These are phyloP conservation scores for Chlamydomonas schloesseri DNA, from an alignment of 139 green algal genomes.

Conservation along the genomic window DNA sequence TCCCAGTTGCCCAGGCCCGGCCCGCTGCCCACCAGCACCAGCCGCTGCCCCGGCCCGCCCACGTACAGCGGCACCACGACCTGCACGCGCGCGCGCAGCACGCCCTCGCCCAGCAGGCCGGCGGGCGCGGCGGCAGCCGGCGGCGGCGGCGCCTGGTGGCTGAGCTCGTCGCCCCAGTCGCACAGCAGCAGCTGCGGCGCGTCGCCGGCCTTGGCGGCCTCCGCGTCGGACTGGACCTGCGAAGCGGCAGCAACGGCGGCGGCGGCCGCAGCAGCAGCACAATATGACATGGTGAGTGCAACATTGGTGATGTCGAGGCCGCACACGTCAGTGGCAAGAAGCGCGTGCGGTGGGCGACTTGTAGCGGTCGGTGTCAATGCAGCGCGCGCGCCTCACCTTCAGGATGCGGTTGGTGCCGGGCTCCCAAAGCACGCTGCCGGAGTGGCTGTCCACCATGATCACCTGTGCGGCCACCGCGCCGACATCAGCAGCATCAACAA, in stretches of 20 bases:
- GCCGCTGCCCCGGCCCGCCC: slow-evolving; percentile 19
- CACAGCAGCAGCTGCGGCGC: neutral
- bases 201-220: neutral
- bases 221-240: neutral
- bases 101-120: neutral
- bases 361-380: too few relatives aligned
- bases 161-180: slow-evolving; percentile 37
- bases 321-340: too few relatives aligned
- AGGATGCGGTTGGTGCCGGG: slow-evolving; percentile 17
- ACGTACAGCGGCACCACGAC: slow-evolving; percentile 41
- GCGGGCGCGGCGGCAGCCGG: neutral
- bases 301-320: too few relatives aligned
- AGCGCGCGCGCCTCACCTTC: neutral
- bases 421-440: slow-evolving; percentile 16
- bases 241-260: too few relatives aligned
- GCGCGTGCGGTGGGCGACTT: too few relatives aligned
- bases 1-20: slow-evolving; percentile 46
- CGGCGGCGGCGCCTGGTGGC: neutral
- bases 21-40: slow-evolving; percentile 31
- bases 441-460: slow-evolving; percentile 10
- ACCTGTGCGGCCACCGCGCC: neutral
- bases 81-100: slow-evolving; percentile 31
- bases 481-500: neutral
- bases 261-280: too few relatives aligned
- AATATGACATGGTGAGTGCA: too few relatives aligned